These are phyloP conservation scores for Trichophyton equinum DNA, from an alignment of 2,329 filamentous ascomycete species.

Conservation along the genomic window DNA sequence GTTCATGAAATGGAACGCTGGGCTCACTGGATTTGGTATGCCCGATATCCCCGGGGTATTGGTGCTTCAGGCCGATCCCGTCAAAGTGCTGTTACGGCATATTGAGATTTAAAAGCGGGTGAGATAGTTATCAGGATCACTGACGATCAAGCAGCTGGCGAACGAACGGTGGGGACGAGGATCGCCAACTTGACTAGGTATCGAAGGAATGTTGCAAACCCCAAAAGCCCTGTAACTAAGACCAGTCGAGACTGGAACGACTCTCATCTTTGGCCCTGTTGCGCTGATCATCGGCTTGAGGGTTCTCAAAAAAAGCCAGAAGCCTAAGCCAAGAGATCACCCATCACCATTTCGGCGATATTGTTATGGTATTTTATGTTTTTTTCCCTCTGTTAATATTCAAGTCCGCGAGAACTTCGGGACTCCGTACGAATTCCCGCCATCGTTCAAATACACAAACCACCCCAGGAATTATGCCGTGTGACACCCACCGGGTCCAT, in stretches of 20 bases:
- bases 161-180: not conserved
- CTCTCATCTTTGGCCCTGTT: not conserved
- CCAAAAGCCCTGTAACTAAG: not conserved
- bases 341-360: not conserved
- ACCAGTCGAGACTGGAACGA: not conserved
- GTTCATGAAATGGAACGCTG: not conserved
- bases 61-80: not conserved
- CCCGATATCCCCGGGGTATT: not conserved
- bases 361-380: not conserved
- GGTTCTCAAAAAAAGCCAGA: not conserved
- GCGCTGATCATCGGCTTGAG: not conserved
- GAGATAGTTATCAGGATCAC: not conserved
- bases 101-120: not conserved
- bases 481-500: not conserved
- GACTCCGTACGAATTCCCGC: not conserved
- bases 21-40: not conserved
- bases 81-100: not conserved
- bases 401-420: not conserved
- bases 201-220: not conserved
- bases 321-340: not conserved
- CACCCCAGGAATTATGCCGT: not conserved
- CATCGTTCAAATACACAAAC: not conserved
- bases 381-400: not conserved
- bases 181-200: not conserved
- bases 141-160: not conserved